Evolutionary conservation across 305 asterid species (phyloP).

Genomic region (Fraxinus xanthoxyloides): DNA sequence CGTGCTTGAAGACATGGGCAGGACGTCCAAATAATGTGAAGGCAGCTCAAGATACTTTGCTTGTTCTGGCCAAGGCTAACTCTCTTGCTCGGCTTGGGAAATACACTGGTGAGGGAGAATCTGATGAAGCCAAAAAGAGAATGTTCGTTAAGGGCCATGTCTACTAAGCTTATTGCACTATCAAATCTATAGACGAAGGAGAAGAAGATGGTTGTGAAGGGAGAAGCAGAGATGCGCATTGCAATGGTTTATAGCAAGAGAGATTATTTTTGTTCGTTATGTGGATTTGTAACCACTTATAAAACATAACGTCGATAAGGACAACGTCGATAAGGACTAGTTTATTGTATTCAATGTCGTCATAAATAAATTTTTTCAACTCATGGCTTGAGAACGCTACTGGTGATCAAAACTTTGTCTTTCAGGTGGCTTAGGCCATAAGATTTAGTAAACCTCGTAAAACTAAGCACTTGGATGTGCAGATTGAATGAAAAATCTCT

Average conservation of each 20-base stretch:
- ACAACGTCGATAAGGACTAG: slow-evolving; percentile 22
- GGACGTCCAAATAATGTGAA: slow-evolving; percentile 52
- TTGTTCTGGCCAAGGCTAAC: slow-evolving; percentile 33
- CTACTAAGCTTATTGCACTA: slow-evolving; percentile 33
- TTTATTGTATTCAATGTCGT: background rate
- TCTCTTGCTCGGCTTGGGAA: background rate
- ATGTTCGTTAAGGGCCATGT: slow-evolving; percentile 49
- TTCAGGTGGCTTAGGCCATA: too few species aligned
- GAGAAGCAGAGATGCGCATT: background rate
- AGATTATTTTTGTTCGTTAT: background rate
- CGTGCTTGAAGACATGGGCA: slow-evolving; percentile 58
- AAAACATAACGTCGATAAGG: slow-evolving; percentile 23
- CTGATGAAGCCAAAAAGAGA: slow-evolving; percentile 49
- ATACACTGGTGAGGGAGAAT: slow-evolving; percentile 42
- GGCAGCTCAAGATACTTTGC: slow-evolving; percentile 48
- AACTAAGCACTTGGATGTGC: too few species aligned
- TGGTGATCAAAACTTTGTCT: too few species aligned
- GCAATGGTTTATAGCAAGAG: background rate
- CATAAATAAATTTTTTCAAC: background rate
- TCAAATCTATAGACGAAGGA: slow-evolving; percentile 10
- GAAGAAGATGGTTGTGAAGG: background rate
- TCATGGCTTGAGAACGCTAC: background rate
- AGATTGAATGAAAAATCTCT: too few species aligned
- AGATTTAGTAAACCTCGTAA: too few species aligned
- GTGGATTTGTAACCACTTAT: slow-evolving; percentile 9